phyloP scores from a whole-genome alignment of 169 alveolate genomes.

The Plasmodium sp. region DNA sequence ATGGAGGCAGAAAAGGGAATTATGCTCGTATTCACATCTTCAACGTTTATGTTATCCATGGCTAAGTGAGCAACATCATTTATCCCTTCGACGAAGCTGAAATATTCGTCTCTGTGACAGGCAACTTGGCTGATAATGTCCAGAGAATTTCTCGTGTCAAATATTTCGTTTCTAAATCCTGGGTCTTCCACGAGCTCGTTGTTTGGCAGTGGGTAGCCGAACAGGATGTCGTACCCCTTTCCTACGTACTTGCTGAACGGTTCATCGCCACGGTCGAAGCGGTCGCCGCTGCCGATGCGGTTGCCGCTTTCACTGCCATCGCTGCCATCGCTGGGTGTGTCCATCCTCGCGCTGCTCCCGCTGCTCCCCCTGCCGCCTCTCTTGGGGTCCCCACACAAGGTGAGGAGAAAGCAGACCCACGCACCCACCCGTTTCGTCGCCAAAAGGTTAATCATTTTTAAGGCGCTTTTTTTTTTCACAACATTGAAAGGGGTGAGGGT shows the following conservation, averaged over 20 bases:
- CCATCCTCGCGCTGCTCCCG: neutral
- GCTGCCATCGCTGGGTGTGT: neutral
- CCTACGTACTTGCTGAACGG: conserved; percentile 45
- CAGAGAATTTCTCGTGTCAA: conserved; percentile 27
- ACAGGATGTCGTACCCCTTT: conserved; percentile 60
- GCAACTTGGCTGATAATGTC: neutral
- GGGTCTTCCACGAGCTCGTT: conserved; percentile 59
- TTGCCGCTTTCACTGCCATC: neutral
- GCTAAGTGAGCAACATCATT: conserved; percentile 55
- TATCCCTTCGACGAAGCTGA: conserved; percentile 31
- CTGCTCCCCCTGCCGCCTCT: neutral
- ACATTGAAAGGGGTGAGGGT: neutral
- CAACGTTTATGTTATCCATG: conserved; percentile 54
- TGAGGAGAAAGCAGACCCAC: neutral
- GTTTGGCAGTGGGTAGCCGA: conserved; percentile 69
- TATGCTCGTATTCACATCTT: conserved; percentile 20
- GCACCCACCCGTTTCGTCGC: neutral
- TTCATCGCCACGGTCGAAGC: neutral
- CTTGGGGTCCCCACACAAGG: neutral
- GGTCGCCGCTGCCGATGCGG: neutral
- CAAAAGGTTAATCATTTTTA: neutral
- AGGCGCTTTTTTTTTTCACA: neutral
- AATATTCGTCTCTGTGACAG: conserved; percentile 58
- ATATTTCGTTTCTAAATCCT: conserved; percentile 39
- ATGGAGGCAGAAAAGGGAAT: conserved; percentile 67